These are phyloP conservation scores for Knufia petricola DNA, from an alignment of 2,329 filamentous ascomycete species.

Conservation along the genomic window DNA sequence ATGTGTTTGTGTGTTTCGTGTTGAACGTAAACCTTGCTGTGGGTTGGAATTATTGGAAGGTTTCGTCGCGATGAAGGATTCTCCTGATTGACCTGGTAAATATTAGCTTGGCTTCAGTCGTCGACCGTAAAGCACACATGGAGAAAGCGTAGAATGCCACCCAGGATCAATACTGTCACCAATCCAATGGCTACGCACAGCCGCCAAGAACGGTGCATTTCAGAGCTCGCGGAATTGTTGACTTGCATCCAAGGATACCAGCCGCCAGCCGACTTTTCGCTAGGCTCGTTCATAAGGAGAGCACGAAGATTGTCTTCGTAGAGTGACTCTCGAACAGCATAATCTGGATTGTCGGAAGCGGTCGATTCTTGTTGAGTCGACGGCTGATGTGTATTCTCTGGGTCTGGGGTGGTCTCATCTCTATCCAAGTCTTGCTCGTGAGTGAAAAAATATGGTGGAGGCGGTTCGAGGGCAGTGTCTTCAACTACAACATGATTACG, in stretches of 20 bases:
- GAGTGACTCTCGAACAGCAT: not conserved
- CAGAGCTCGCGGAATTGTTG: not conserved
- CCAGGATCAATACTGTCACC: not conserved
- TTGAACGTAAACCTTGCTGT: not conserved
- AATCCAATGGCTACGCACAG: not conserved
- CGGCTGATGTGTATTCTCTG: not conserved
- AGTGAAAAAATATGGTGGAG: not conserved
- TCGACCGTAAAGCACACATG: not conserved
- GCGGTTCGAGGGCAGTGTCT: not conserved
- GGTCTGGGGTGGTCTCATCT: not conserved
- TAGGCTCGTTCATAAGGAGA: not conserved
- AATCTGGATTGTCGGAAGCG: not conserved
- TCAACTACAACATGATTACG: not conserved
- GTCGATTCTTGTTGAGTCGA: not conserved
- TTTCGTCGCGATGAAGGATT: not conserved
- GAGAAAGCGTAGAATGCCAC: not conserved
- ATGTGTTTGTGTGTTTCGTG: not conserved
- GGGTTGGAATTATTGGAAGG: not conserved
- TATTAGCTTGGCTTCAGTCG: not conserved
- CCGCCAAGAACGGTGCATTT: not conserved
- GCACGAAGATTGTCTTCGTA: not conserved
- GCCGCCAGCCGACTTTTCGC: not conserved
- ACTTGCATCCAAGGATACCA: not conserved
- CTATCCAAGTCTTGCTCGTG: no score
- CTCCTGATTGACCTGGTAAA: not conserved